phyloP scores from a whole-genome alignment of 768 basidiomycete genomes.

The Chiua virens region DNA sequence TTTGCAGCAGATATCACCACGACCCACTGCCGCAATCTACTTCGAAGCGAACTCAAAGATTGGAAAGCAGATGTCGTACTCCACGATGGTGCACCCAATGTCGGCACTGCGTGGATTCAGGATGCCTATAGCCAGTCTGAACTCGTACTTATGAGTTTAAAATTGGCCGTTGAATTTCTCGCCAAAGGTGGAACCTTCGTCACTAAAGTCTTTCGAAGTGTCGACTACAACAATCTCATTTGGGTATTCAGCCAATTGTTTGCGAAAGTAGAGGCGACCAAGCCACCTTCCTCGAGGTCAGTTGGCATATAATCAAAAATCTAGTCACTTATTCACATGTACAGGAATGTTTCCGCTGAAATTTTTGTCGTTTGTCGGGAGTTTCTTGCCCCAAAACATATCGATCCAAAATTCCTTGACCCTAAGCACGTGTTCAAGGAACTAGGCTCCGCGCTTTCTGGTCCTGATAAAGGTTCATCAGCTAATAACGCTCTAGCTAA shows the following conservation, averaged over 20 bases:
- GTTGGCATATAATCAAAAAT: constrained; percentile 9
- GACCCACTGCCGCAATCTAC: constrained; percentile 79
- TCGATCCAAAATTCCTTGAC: constrained; percentile 98
- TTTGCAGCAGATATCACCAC: constrained; percentile 96
- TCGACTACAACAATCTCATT: constrained; percentile 96
- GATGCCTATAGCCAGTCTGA: constrained; percentile 98
- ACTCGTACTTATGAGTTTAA: constrained; percentile 92
- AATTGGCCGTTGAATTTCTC: constrained; percentile 94
- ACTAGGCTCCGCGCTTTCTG: constrained; percentile 48
- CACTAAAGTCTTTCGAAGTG: constrained; percentile 97
- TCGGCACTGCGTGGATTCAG: constrained; percentile 98
- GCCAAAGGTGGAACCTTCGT: constrained; percentile 92
- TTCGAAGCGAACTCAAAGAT: constrained; percentile 88
- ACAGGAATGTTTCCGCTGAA: constrained; percentile 96
- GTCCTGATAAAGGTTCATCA: constrained; percentile 51
- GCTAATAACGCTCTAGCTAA: constrained; percentile 77
- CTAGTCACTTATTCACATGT: not conserved
- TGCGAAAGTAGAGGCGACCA: constrained; percentile 95
- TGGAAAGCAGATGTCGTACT: constrained; percentile 99
- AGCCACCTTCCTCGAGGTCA: constrained; percentile 95
- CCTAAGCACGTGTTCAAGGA: constrained; percentile 98
- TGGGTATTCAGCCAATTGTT: constrained; percentile 99
- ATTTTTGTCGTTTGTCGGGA: constrained; percentile 98
- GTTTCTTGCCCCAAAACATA: constrained; percentile 90
- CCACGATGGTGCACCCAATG: constrained; percentile 99